Base-by-base conservation (phyloP, 2,329 filamentous ascomycete genomes). In the Fusarium redolens region DNA sequence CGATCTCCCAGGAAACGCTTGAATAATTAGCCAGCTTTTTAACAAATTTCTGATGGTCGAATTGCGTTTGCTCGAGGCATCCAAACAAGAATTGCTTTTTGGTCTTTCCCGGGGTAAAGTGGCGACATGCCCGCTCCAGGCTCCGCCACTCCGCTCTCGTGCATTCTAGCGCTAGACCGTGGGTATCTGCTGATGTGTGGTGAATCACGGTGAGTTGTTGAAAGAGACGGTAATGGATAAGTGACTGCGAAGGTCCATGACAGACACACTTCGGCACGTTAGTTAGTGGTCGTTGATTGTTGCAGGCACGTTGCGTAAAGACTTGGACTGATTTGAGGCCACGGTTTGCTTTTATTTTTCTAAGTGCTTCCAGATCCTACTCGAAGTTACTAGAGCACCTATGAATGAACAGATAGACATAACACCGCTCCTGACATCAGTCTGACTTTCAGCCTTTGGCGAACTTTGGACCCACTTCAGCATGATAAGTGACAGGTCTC, bases 51-150 rank as follows among this genome's bases (percentile, higher is more conserved):
- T 30, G 9, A 37, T 40, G 38, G 51, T 48, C 25, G 17, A 58
- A 71, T 44, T 48, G 31, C 38, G 40, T 44, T 55, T 48, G 35
- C 40, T 50, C 25, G 35, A 40, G 44, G 56, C 30, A 62, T 61
- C 33, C 38, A 65, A 43, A 61, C 48, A 69, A 52, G 25, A 62
- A 67, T 64, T 52, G 64, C 45, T 56, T 51, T 54, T 60, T 55
- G 28, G 61, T 44, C 58, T 61, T 74, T 75, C 59, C 67, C 64
- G 72, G 71, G 72, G 73, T 72, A 67, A 75, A 74, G 75, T 74
- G 72, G 73, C 73, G 73, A 76, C 63, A 68, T 55, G 47, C 59
- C 50, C 65, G 45, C 70, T 31, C 63, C 47, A 44, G 63, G 62
- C 71, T 61, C 64, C 57, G 62, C 62, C 68, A 60, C 70, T 71